phyloP scores from a whole-genome alignment of 176 grass and related monocot species.

The Avena eriantha region DNA sequence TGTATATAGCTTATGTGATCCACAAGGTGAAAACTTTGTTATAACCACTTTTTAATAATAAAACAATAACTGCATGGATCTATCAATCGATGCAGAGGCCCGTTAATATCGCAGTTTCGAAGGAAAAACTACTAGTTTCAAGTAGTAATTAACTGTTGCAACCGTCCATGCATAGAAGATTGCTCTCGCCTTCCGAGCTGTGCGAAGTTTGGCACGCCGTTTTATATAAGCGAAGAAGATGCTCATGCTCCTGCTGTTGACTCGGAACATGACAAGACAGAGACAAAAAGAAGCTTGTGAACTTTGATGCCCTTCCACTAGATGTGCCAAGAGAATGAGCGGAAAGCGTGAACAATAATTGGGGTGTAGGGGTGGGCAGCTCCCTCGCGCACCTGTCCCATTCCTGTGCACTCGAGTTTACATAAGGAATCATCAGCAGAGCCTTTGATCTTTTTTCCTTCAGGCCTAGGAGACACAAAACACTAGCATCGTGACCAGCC shows the following conservation, averaged over 20 bases:
- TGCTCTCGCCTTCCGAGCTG: neutral
- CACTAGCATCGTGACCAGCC: neutral
- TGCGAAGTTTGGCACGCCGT: neutral
- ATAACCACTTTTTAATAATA: too few relatives aligned
- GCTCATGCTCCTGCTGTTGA: neutral
- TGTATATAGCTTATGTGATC: too few relatives aligned
- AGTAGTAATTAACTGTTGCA: neutral
- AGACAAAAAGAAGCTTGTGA: conserved; percentile 2
- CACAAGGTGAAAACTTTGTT: too few relatives aligned
- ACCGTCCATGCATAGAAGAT: neutral
- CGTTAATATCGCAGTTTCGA: too few relatives aligned
- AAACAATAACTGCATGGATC: too few relatives aligned
- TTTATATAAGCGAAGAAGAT: neutral
- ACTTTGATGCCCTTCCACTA: conserved; percentile 8
- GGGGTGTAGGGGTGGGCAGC: neutral
- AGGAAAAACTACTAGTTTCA: too few relatives aligned
- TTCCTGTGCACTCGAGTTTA: neutral
- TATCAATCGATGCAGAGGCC: too few relatives aligned
- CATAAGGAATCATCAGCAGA: neutral
- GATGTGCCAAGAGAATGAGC: neutral
- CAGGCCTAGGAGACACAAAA: neutral
- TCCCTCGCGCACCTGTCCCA: neutral
- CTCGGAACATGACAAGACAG: neutral
- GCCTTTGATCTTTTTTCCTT: neutral
- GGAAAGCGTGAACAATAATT: conserved; percentile 15